Conservation (phyloP, 1,139 yeast species). For the Hansenula lynferdii region DNA sequence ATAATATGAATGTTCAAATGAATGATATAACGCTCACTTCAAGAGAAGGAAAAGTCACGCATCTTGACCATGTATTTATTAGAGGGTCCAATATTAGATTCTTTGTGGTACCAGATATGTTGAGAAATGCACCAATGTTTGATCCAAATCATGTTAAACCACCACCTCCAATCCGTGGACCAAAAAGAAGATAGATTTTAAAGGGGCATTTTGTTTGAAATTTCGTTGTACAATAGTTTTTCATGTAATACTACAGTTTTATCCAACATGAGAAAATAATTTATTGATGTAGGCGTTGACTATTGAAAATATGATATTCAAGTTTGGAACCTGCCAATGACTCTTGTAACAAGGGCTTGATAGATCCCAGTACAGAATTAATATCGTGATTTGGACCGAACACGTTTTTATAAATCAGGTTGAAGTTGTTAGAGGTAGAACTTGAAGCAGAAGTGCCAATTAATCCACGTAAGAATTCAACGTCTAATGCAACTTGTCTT, state of each 20-base stretch:
- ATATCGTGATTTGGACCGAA: constrained; percentile 4
- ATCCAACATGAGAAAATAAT: no score
- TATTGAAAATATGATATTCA: constrained; percentile 18
- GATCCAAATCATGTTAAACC: constrained; percentile 65
- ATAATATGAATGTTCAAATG: constrained; percentile 89
- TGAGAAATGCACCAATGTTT: constrained; percentile 83
- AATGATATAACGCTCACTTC: constrained; percentile 80
- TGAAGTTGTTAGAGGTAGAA: constrained; percentile 13
- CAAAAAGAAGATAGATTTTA: constrained; percentile 33
- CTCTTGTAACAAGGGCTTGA: constrained; percentile 12
- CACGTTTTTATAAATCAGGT: constrained; percentile 17
- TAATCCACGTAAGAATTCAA: constrained; percentile 31
- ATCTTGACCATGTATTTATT: constrained; percentile 81
- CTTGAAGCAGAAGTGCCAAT: constrained; percentile 17
- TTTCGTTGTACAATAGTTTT: no score
- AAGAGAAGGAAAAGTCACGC: constrained; percentile 68
- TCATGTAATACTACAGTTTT: not conserved
- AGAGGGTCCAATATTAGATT: constrained; percentile 90
- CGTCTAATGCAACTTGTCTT: constrained; percentile 32
- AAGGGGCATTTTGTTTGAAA: no score
- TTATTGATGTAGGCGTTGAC: no score
- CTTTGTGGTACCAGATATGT: constrained; percentile 82
- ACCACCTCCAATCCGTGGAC: constrained; percentile 68
- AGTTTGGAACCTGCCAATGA: constrained; percentile 16
- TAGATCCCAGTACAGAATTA: constrained; percentile 6